Evolutionary conservation across 1,284 basidiomycete species (phyloP).

Genomic region (Blastosporella zonata): DNA sequence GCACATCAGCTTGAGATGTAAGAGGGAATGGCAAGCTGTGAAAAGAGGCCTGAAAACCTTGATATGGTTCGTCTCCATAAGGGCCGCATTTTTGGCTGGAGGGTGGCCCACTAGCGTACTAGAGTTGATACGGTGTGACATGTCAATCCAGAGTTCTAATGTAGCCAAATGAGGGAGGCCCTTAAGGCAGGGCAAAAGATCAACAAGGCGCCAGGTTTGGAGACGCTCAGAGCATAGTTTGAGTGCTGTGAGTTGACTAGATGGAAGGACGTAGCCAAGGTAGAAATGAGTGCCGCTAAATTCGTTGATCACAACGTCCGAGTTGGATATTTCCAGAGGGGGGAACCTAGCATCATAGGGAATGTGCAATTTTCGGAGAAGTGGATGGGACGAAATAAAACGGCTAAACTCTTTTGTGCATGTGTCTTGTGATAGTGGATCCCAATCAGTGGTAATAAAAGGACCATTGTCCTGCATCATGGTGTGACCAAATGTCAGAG

Average conservation of each 20-base stretch:
- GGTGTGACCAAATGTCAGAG: conserved; percentile 43
- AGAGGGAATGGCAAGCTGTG: conserved; percentile 14
- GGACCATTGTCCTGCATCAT: conserved; percentile 19
- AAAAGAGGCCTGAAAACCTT: conserved; percentile 18
- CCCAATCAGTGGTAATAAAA: conserved; percentile 3
- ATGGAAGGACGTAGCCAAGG: conserved; percentile 13
- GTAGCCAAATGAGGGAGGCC: conserved; percentile 13
- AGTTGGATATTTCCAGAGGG: conserved; percentile 10
- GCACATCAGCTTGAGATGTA: conserved; percentile 21
- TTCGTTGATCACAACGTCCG: conserved; percentile 15
- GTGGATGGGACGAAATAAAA: conserved; percentile 18
- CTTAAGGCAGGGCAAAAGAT: conserved; percentile 16
- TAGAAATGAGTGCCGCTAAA: conserved; percentile 19
- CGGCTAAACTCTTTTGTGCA: conserved; percentile 14
- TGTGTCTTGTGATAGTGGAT: conserved; percentile 8
- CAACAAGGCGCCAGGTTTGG: conserved; percentile 17
- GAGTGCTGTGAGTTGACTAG: conserved; percentile 18
- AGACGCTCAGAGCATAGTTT: conserved; percentile 18
- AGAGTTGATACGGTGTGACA: conserved; percentile 17
- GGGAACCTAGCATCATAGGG: conserved; percentile 19
- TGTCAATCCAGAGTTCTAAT: conserved; percentile 21
- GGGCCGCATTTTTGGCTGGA: conserved; percentile 12
- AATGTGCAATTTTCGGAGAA: conserved; percentile 16
- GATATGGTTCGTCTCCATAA: conserved; percentile 19
- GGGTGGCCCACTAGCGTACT: conserved; percentile 2